phyloP scores from a whole-genome alignment of 495 filamentous ascomycete species.

The Apiosordaria backusii region DNA sequence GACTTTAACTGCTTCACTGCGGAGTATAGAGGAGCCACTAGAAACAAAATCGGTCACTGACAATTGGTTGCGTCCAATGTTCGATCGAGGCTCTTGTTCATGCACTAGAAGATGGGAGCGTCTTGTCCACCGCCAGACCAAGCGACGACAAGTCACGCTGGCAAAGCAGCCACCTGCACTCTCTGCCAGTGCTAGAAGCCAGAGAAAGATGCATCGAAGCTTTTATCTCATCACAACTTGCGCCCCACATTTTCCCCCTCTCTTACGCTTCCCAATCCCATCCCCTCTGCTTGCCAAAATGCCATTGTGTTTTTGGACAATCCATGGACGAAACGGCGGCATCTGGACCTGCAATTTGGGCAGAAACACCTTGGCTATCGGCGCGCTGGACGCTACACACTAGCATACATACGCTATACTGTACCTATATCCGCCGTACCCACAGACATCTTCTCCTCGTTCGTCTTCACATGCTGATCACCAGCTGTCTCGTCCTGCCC shows the following conservation, averaged over 20 bases:
- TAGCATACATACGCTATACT: neutral
- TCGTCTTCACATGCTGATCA: neutral
- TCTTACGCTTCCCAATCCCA: neutral
- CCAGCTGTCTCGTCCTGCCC: neutral
- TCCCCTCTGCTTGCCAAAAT: neutral
- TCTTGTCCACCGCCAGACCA: neutral
- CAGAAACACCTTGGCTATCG: neutral
- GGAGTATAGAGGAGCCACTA: neutral
- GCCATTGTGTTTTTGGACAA: neutral
- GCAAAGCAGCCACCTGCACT: neutral
- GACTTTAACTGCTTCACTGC: neutral
- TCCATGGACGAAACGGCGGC: neutral
- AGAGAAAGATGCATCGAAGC: conserved; percentile 8
- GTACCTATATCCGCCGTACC: neutral
- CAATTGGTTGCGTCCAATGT: neutral
- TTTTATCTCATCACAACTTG: conserved; percentile 6
- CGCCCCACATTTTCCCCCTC: conserved; percentile 1
- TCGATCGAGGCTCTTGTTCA: neutral
- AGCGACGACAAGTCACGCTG: neutral
- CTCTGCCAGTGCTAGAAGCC: conserved; percentile 1
- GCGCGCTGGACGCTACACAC: neutral
- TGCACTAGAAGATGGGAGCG: neutral
- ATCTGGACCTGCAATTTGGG: conserved; percentile 6
- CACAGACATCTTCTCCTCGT: neutral
- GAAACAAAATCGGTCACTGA: neutral